Conservation (phyloP, 1,139 yeast genomes). For the Hyphopichia wangnamkhiaoensis region DNA sequence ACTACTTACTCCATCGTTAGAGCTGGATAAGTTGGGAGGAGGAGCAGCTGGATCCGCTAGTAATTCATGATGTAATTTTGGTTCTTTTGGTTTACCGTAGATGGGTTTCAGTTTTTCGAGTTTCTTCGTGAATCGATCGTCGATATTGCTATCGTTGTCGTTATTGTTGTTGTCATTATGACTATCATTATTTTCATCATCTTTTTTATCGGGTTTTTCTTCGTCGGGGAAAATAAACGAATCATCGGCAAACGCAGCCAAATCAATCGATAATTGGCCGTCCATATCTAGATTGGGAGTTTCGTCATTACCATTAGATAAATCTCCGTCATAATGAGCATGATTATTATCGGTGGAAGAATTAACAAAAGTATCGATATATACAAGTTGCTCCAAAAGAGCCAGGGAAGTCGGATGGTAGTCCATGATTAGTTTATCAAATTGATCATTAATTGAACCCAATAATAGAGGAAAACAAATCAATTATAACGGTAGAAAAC, state of each 20-base stretch:
- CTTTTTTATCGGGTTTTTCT: slow-evolving; percentile 52
- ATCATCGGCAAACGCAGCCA: slow-evolving; percentile 81
- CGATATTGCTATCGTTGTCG: slow-evolving; percentile 8
- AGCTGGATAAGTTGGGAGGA: not conserved
- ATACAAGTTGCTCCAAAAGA: slow-evolving; percentile 70
- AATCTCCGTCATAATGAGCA: too few relatives aligned
- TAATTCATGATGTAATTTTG: not conserved
- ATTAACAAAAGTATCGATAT: slow-evolving; percentile 71
- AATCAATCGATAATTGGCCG: slow-evolving; percentile 68
- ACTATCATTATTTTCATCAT: slow-evolving; percentile 15
- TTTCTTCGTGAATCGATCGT: slow-evolving; percentile 3
- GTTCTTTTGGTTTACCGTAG: not conserved
- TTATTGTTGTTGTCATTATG: slow-evolving; percentile 10
- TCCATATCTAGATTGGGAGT: slow-evolving; percentile 55
- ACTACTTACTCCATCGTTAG: too few relatives aligned
- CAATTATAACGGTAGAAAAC: too few relatives aligned
- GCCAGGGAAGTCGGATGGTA: slow-evolving; percentile 61
- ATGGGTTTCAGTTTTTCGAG: not conserved
- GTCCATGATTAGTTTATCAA: too few relatives aligned
- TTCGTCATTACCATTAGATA: slow-evolving; percentile 11
- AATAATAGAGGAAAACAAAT: too few relatives aligned
- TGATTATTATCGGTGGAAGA: too few relatives aligned
- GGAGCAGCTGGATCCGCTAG: not conserved
- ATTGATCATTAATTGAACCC: too few relatives aligned
- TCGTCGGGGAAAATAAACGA: slow-evolving; percentile 78